Conservation (phyloP, 2,329 filamentous ascomycete species). For the Zymoseptoria tritici region DNA sequence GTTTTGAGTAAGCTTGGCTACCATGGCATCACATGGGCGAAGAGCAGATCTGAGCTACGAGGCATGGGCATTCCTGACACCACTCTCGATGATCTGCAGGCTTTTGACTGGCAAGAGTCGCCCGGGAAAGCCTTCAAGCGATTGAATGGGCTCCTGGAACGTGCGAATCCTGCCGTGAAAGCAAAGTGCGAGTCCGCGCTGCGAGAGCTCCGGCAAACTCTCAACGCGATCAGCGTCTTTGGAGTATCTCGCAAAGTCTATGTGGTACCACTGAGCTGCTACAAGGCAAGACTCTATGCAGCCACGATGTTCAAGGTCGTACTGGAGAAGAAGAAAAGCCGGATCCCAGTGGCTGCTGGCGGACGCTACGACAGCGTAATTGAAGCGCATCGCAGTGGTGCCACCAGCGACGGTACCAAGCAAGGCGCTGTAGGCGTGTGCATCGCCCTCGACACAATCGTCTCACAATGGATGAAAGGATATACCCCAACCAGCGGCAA, state of each 20-base stretch:
- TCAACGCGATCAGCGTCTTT: conserved; percentile 68
- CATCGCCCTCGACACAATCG: conserved; percentile 76
- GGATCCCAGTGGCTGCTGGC: conserved; percentile 83
- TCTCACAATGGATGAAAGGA: conserved; percentile 49
- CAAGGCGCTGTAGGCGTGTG: conserved; percentile 76
- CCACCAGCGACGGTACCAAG: conserved; percentile 40
- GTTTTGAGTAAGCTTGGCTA: conserved; percentile 82
- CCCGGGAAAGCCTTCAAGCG: conserved; percentile 68
- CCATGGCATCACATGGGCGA: conserved; percentile 70
- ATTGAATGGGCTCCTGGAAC: conserved; percentile 47
- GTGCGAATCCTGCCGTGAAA: conserved; percentile 29
- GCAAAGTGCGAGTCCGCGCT: conserved; percentile 35
- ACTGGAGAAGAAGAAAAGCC: conserved; percentile 70
- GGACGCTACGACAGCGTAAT: conserved; percentile 89
- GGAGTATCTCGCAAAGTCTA: conserved; percentile 71
- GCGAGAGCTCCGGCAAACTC: conserved; percentile 68
- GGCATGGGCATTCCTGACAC: conserved; percentile 80
- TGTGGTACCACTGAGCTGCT: conserved; percentile 74
- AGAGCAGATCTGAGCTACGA: conserved; percentile 72
- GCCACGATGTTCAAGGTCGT: conserved; percentile 84
- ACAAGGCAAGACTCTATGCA: conserved; percentile 85
- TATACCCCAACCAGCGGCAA: conserved; percentile 12
- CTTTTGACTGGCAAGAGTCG: conserved; percentile 79
- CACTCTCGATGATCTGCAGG: conserved; percentile 79
- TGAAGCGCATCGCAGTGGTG: conserved; percentile 66